Conservation (phyloP, 2,329 filamentous ascomycete species). For the Trichophyton rubrum region DNA sequence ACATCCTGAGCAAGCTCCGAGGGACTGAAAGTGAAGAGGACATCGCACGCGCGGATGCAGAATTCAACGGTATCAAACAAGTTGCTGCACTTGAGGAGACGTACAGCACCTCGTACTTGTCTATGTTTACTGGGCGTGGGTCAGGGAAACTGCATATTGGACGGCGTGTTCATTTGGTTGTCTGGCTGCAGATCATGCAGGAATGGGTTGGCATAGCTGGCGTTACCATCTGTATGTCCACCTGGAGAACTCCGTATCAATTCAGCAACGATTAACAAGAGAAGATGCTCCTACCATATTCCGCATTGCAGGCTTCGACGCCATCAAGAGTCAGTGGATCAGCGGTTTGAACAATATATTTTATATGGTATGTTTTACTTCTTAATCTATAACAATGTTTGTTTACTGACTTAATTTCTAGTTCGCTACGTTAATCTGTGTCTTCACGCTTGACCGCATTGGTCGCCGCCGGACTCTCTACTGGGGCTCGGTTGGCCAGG, state of each 20-base stretch:
- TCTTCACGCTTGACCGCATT: slow-evolving; percentile 57
- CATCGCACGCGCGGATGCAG: slow-evolving; percentile 41
- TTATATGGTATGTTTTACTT: slow-evolving; percentile 35
- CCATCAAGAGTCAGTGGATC: slow-evolving; percentile 51
- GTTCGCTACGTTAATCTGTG: slow-evolving; percentile 55
- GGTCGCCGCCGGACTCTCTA: slow-evolving; percentile 57
- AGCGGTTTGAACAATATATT: slow-evolving; percentile 46
- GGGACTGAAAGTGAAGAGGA: slow-evolving; percentile 38
- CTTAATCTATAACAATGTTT: neutral
- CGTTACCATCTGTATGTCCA: slow-evolving; percentile 45
- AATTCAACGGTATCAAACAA: slow-evolving; percentile 56
- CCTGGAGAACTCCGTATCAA: neutral
- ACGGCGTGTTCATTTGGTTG: slow-evolving; percentile 54
- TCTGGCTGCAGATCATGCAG: slow-evolving; percentile 61
- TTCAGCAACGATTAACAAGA: neutral
- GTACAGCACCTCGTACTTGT: slow-evolving; percentile 44
- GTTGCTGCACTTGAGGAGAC: slow-evolving; percentile 51
- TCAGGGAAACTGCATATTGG: slow-evolving; percentile 55
- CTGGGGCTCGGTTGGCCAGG: slow-evolving; percentile 53
- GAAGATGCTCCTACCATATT: slow-evolving; percentile 46
- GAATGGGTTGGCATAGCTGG: slow-evolving; percentile 60
- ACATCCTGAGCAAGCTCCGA: slow-evolving; percentile 51
- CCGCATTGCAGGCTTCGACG: slow-evolving; percentile 52
- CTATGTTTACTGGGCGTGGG: slow-evolving; percentile 56
- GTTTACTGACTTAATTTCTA: slow-evolving; percentile 16